Evolutionary conservation across 2,329 filamentous ascomycete genomes (phyloP).

Genomic region (Trichoderma koningiopsis): DNA sequence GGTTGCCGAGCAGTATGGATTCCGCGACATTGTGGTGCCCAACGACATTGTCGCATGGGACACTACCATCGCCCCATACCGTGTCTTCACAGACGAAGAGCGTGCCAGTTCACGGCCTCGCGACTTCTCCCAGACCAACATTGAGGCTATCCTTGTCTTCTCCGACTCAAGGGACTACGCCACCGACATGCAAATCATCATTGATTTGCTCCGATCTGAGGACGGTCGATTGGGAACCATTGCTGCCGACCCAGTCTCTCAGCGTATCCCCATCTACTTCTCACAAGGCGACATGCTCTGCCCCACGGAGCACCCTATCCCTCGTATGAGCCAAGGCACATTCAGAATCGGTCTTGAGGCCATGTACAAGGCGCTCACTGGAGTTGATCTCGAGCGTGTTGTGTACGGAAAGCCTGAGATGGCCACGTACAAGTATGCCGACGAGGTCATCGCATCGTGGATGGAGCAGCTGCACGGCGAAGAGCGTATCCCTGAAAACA

Average conservation of each 20-base stretch:
- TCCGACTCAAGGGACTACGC: constrained; percentile 18
- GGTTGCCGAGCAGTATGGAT: constrained; percentile 17
- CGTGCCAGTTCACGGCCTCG: constrained; percentile 16
- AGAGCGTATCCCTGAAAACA: constrained; percentile 17
- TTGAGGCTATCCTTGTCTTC: constrained; percentile 17
- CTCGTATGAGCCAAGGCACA: constrained; percentile 19
- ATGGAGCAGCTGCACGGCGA: constrained; percentile 20
- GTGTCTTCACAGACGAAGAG: constrained; percentile 11
- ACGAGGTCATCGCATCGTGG: constrained; percentile 17
- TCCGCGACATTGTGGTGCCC: constrained; percentile 12
- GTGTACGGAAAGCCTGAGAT: constrained; percentile 21
- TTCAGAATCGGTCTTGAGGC: constrained; percentile 17
- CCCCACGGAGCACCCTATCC: constrained; percentile 7
- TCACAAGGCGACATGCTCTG: constrained; percentile 18
- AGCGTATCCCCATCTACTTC: constrained; percentile 17
- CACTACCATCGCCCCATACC: constrained; percentile 9
- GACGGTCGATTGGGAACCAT: constrained; percentile 2
- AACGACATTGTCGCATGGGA: constrained; percentile 22
- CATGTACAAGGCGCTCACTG: constrained; percentile 17
- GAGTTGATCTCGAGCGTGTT: constrained; percentile 14
- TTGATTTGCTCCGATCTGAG: constrained; percentile 13
- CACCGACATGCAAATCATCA: constrained; percentile 22
- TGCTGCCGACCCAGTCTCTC: constrained; percentile 12
- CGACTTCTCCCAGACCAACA: constrained; percentile 7
- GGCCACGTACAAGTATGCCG: constrained; percentile 18